Percentiles rank a stretch among this genome's conserved stretches.
Conservation (phyloP, 352 stramenopile species). For the Pythium apleroticum region DNA sequence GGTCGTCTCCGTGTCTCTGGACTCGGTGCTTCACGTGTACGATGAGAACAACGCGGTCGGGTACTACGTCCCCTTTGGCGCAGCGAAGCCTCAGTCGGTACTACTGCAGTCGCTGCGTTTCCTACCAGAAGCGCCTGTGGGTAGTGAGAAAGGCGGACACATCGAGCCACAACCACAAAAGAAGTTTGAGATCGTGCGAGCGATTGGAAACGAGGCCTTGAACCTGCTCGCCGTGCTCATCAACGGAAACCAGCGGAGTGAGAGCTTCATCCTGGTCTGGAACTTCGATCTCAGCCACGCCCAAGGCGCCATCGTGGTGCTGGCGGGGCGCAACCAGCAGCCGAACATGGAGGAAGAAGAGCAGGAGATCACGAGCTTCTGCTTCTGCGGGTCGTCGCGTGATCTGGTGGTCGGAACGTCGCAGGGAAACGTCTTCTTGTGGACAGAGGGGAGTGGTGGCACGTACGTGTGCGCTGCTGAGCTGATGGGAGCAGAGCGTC, state of each 20-base stretch:
- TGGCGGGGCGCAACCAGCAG: background rate
- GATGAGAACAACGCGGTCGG: conserved; percentile 71
- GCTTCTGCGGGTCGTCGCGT: conserved; percentile 42
- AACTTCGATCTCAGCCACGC: conserved; percentile 69
- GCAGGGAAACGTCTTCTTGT: conserved; percentile 47
- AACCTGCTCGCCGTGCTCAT: conserved; percentile 53
- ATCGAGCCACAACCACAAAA: background rate
- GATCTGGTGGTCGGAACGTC: conserved; percentile 56
- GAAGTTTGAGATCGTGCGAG: conserved; percentile 52
- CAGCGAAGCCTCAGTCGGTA: conserved; percentile 51
- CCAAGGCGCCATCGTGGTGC: conserved; percentile 54
- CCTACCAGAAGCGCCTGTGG: conserved; percentile 26
- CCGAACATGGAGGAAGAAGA: background rate
- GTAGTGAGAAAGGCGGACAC: background rate
- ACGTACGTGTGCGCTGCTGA: conserved; percentile 4
- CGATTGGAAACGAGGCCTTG: conserved; percentile 49
- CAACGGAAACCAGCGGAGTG: conserved; percentile 27
- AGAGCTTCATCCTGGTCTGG: conserved; percentile 77
- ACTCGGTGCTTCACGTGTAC: conserved; percentile 62
- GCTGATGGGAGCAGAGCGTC: conserved; percentile 2
- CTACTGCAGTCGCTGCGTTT: conserved; percentile 58
- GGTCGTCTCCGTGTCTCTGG: conserved; percentile 59
- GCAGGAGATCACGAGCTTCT: conserved; percentile 55
- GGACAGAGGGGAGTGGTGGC: conserved; percentile 24
- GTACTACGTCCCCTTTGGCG: conserved; percentile 70